These are phyloP conservation scores for Hypoxylon sp. DNA, from an alignment of 2,329 filamentous ascomycete genomes.

Conservation along the genomic window DNA sequence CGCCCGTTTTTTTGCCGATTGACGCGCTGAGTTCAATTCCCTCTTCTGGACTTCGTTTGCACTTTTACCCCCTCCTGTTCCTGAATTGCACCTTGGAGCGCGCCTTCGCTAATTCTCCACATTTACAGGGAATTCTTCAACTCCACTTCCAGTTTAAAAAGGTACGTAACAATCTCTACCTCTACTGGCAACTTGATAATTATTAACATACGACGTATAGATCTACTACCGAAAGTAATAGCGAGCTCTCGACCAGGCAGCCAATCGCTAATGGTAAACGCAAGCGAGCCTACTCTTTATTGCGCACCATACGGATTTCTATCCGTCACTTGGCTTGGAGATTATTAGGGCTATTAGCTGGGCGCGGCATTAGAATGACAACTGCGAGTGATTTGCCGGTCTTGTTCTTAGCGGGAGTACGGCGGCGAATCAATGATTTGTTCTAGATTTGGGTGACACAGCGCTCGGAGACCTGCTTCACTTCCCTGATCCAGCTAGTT, in stretches of 20 bases:
- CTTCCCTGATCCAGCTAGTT: constrained; percentile 29
- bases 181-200: not conserved
- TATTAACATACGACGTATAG: constrained; percentile 51
- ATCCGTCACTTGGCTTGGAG: not conserved
- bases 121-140: constrained; percentile 85
- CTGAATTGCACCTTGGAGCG: constrained; percentile 28
- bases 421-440: constrained; percentile 37
- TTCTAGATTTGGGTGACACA: constrained; percentile 45
- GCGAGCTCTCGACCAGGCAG: constrained; percentile 7
- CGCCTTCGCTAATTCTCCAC: constrained; percentile 50
- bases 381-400: constrained; percentile 18
- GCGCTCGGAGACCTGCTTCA: constrained; percentile 44
- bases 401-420: constrained; percentile 18
- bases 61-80: constrained; percentile 39
- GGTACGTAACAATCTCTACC: constrained; percentile 64
- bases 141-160: constrained; percentile 99
- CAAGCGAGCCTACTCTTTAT: not conserved
- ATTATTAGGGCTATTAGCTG: not conserved
- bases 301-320: constrained; percentile 8
- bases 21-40: constrained; percentile 26
- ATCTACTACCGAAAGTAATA: constrained; percentile 60
- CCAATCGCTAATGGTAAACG: constrained; percentile 12
- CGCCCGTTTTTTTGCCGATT: constrained; percentile 31
- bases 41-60: constrained; percentile 42
- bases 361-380: constrained; percentile 15